Base-by-base conservation (phyloP, 805 yeast species). In the Naumovozyma dairenensis region DNA sequence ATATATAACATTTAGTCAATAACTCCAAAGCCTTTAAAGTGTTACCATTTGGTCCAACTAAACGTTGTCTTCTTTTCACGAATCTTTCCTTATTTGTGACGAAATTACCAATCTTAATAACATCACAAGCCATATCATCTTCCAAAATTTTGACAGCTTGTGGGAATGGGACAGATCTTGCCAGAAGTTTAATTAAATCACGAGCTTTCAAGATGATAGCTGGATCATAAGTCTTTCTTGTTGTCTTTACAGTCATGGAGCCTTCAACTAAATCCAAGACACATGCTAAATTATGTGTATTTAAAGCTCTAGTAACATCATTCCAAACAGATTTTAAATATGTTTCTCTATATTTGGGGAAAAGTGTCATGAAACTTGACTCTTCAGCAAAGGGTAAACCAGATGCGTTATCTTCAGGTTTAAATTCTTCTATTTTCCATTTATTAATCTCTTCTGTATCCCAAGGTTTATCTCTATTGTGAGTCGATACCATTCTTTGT, bases 381-480 rank as follows among this genome's bases (percentile, higher is more conserved):
- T 92, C 98, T 57, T 92, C 98, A n/a, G 94, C 71, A 53, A 92
- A 92, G 14, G 95, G 82, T 30, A 70, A 68, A 1, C 96, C 96
- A 8, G 87, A 74, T 5, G 74, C 77, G 53, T 86, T 84, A 54
- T 92, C 94, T 48, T 85, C 95, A 2, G 85, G 84, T 45, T 71
- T 80, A 66, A 92, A 92, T 37, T 85, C 93, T 22, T 84, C 94
- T 22, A 76, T 66, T 47, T 71, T 67, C 98, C 98, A 89, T 57
- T 89, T 87, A 57, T 87, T 94, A 37, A 87, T 77, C 47, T 86
- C 96, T 15, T 81, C 84, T 8, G 95, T 87, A 55, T 87, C 97
- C 97, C 97, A 87, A 34, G 97, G 97, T 60, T 89, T 89, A 49
- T 92, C 97, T 53, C 77, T 79, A 59, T 92, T 84, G 59, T 89